Base-by-base conservation (phyloP, 352 stramenopile species). In the Globisporangium orthogonon region DNA sequence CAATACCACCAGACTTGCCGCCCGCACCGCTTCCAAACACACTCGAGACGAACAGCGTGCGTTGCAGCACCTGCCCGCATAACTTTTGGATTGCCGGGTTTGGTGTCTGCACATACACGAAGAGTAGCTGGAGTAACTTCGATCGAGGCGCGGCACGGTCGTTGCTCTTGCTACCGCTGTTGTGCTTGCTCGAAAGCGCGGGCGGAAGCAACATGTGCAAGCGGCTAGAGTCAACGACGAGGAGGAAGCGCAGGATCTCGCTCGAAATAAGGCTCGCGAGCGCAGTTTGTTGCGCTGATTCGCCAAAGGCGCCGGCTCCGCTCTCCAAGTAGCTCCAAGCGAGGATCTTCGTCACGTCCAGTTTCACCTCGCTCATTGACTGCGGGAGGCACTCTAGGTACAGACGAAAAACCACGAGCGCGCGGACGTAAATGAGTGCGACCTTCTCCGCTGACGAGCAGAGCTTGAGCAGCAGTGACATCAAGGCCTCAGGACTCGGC, bases 301-400 rank as follows among this genome's bases (percentile, higher is more conserved):
- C 14, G 28, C 6, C 31, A 14, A 13, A 35, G 43, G 30, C 14
- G 15, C 45, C 54, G 0, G 33, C 49, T 9, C 50, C 46, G 23
- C n/a, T 39, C 23, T 84, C 64, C 14, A 92, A 65, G 39, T 74
- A 74, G 15, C 69, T 62, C 76, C 77, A 91, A 0, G 63, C 62
- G 2, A 93, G 60, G n/a, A 88, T 70, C 68, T 95, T 95, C 11
- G 86, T 85, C 28, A 93, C 83, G 63, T 95, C 86, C 40, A 89
- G 71, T 62, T 95, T 95, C 10, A 88, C 73, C 35, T 95, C 86
- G 33, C 71, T 70, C 81, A 91, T 95, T 2, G 72, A 59, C 13
- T 86, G 70, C 0, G 83, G 82, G 9, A 95, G 62, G 45, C 80
- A 91, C 55, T 84, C 70, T 18, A 91, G 52, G 52, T 95, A 95